phyloP scores from a whole-genome alignment of 164 flowering plant genomes.

The Stephania yunnanensis region DNA sequence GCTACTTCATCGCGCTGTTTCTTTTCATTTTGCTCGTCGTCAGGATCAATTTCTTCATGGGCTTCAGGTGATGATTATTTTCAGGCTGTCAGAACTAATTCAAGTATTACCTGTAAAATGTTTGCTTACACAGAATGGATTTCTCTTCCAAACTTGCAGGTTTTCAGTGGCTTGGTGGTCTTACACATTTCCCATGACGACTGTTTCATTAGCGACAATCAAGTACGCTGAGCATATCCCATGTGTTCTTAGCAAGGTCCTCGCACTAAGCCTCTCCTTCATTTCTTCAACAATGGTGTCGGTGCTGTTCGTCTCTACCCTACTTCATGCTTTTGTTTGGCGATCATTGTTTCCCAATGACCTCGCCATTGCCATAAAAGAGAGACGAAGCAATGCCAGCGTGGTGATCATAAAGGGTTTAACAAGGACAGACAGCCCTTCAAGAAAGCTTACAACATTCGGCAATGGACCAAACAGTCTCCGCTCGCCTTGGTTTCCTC shows the following conservation, averaged over 20 bases:
- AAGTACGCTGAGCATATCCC: conserved; percentile 85
- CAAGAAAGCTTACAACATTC: conserved; percentile 49
- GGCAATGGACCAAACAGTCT: conserved; percentile 78
- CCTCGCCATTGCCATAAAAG: conserved; percentile 85
- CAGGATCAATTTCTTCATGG: conserved; percentile 82
- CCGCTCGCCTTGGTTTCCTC: conserved; percentile 41
- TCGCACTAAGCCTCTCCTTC: conserved; percentile 67
- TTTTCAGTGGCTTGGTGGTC: conserved; percentile 99
- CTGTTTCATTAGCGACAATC: conserved; percentile 84
- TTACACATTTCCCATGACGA: conserved; percentile 98
- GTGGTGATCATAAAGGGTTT: conserved; percentile 8
- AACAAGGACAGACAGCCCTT: conserved; percentile 43
- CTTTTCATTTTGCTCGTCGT: conserved; percentile 70
- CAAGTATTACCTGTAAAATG: background rate
- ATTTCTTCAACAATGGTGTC: conserved; percentile 84
- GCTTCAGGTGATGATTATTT: conserved; percentile 48
- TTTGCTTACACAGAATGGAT: background rate
- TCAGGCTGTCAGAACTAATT: no score
- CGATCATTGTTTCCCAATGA: conserved; percentile 83
- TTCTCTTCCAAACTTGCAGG: conserved; percentile 28
- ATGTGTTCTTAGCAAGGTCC: conserved; percentile 43
- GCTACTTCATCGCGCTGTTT: conserved; percentile 88
- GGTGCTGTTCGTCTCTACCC: conserved; percentile 63
- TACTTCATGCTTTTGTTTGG: conserved; percentile 91
- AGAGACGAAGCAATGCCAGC: conserved; percentile 29